A percentile compares a stretch with the other conserved stretches of the same genome.
Conservation (phyloP, 176 grass and related monocot genomes). For the Musa itinerans region DNA sequence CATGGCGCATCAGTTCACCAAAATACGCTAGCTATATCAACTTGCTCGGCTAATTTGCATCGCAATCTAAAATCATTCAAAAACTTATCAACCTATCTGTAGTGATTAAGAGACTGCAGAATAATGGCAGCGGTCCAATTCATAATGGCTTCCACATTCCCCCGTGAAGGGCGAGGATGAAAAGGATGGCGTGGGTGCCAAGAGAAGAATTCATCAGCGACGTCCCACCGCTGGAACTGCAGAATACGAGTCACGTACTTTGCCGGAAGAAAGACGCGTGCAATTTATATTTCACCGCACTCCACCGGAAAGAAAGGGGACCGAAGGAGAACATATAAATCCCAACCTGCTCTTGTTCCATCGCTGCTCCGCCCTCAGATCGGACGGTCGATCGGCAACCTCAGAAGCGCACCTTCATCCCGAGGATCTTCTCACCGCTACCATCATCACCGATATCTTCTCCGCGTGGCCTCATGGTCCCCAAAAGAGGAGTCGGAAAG, state of each 20-base stretch:
- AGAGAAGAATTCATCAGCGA: neutral
- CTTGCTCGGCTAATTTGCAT: neutral
- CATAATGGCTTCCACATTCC: neutral
- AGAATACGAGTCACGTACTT: neutral
- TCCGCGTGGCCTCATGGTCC: too few species aligned
- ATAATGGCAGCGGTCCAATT: neutral
- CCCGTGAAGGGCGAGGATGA: neutral
- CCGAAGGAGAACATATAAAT: too few species aligned
- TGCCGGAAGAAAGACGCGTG: neutral
- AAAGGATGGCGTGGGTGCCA: slow-evolving; percentile 10
- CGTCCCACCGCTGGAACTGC: neutral
- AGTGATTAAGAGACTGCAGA: neutral
- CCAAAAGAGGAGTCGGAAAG: too few species aligned
- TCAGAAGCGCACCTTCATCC: too few species aligned
- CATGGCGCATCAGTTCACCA: too few species aligned
- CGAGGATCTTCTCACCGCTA: too few species aligned
- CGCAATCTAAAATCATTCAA: neutral
- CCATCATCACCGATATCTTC: too few species aligned
- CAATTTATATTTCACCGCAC: neutral
- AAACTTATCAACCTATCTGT: neutral
- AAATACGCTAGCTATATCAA: too few species aligned
- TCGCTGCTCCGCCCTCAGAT: too few species aligned
- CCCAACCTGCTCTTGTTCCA: too few species aligned
- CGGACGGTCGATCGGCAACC: too few species aligned
- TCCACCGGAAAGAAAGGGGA: neutral